Base-by-base conservation (phyloP, 768 basidiomycete species). In the Auriscalpium microsporum region DNA sequence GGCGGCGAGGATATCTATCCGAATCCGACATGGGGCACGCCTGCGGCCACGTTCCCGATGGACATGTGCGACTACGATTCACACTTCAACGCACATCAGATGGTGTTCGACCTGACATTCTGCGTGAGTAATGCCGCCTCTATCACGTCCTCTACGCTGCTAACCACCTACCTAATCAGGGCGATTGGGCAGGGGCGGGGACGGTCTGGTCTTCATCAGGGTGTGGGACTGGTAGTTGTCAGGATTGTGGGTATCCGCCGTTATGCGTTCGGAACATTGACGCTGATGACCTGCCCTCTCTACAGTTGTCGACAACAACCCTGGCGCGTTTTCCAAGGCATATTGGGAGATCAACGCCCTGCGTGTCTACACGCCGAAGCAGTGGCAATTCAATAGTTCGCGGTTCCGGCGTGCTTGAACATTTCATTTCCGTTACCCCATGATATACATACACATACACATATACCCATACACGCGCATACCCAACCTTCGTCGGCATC, bases 261-360 rank as follows among this genome's bases (percentile, higher is more conserved):
- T 28, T 28, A 4, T 28, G 28, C 4, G 5, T 28, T 7, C 28
- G 28, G 28, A 2, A 28, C 28, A 28, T 28, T 28, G 28, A 28
- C 28, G 28, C 28, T 28, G 28, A 28, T 28, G 28, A 28, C 28
- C 2, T 28, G 28, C 28, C 5, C 28, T 28, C 7, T 4, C 6
- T 45, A 6, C 53, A 84, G 82, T 75, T 59, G 86, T 87, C 34
- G 67, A 80, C 65, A 76, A 79, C 57, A 76, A 82, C 60, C 86
- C 87, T 0, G 56, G 63, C 6, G 75, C 73, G 11, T 88, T 88
- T 68, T 42, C 57, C 10, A 72, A 84, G 16, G 83, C 87, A 1
- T 88, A 83, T 67, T 90, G 85, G 84, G 80, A 80, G 58, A 74
- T 90, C 66, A 79, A 80, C 61, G 75, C 77, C 16, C 66, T 88